These are phyloP conservation scores for Podila clonocystis DNA, from an alignment of 192 early-diverging fungal species.

Conservation along the genomic window DNA sequence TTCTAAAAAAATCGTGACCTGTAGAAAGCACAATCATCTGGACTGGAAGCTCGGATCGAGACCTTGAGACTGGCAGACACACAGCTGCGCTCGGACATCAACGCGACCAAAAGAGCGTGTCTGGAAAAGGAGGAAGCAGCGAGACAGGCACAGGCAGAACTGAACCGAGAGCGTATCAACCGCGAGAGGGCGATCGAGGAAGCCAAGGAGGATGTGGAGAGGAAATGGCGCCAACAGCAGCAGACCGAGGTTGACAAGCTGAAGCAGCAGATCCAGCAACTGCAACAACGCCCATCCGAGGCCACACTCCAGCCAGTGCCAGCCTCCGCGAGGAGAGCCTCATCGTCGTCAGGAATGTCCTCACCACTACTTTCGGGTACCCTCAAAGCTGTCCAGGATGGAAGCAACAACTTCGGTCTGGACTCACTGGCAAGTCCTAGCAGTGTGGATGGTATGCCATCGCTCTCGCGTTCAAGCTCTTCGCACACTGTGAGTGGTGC, in stretches of 20 bases:
- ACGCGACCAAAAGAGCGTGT: conserved; percentile 10
- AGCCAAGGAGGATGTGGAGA: conserved; percentile 36
- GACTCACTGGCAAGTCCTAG: conserved; percentile 18
- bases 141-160: conserved; percentile 34
- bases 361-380: conserved; percentile 2
- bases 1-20: background rate
- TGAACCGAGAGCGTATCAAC: conserved; percentile 22
- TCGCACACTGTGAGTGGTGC: conserved; percentile 11
- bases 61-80: conserved; percentile 33
- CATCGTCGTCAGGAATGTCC: conserved; percentile 4
- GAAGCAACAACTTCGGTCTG: conserved; percentile 6
- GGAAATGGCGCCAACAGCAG: conserved; percentile 26
- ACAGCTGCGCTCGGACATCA: conserved; percentile 37
- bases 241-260: conserved; percentile 30
- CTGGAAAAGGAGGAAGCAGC: conserved; percentile 36
- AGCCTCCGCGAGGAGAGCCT: background rate
- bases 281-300: conserved; percentile 9
- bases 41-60: conserved; percentile 35
- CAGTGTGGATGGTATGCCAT: conserved; percentile 24
- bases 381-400: background rate
- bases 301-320: background rate
- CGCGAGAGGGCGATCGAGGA: conserved; percentile 36
- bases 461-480: conserved; percentile 26
- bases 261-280: conserved; percentile 32
- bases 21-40: conserved; percentile 32